Conservation (phyloP, 495 filamentous ascomycete species). For the Annulohypoxylon nitens region DNA sequence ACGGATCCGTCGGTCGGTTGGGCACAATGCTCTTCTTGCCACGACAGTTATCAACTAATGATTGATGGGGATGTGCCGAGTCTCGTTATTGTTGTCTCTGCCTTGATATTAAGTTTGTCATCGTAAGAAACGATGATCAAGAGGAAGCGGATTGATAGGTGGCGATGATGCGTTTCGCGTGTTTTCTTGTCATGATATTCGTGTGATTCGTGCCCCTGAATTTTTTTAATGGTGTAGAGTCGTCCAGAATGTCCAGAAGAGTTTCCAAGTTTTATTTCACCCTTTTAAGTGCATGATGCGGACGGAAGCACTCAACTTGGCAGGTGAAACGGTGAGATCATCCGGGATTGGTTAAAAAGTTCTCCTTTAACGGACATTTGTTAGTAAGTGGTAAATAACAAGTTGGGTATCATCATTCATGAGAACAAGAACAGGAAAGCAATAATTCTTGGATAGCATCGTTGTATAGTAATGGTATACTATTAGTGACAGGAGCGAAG, state of each 20-base stretch:
- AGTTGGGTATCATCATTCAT: not conserved
- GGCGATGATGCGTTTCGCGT: constrained; percentile 20
- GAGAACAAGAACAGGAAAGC: not conserved
- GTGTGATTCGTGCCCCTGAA: not conserved
- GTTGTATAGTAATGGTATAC: not conserved
- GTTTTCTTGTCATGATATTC: constrained; percentile 8
- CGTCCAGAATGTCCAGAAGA: not conserved
- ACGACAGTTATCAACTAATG: not conserved
- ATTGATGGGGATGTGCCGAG: not conserved
- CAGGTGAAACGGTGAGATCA: constrained; percentile 30
- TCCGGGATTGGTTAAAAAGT: constrained; percentile 27
- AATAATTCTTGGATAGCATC: not conserved
- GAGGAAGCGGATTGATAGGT: constrained; percentile 24
- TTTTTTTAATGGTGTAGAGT: constrained; percentile 1
- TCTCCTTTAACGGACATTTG: constrained; percentile 12
- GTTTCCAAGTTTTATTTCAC: constrained; percentile 8
- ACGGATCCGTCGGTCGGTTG: constrained; percentile 19
- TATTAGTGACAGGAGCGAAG: not conserved
- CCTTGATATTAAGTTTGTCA: not conserved
- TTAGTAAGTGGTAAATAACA: not conserved
- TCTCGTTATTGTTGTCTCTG: not conserved
- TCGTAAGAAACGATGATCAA: constrained; percentile 4
- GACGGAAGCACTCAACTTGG: constrained; percentile 33
- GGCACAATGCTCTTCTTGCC: not conserved
- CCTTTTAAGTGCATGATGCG: constrained; percentile 39